Evolutionary conservation across 2,329 filamentous ascomycete species (phyloP).

Genomic region (Penicillium sp.): DNA sequence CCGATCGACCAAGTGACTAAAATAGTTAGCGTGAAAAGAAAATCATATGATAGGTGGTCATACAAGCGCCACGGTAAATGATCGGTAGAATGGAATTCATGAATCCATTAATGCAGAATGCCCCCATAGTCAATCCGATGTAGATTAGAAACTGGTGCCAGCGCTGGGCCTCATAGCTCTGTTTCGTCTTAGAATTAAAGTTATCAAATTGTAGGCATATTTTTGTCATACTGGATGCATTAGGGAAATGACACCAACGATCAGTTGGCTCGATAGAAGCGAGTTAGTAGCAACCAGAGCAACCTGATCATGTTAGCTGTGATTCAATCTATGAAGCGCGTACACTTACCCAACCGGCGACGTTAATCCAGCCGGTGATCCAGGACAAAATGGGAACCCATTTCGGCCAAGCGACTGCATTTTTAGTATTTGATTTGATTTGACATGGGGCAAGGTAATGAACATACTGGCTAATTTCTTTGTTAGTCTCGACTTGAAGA

Average conservation of each 20-base stretch:
- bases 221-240: slow-evolving; percentile 52
- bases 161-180: slow-evolving; percentile 57
- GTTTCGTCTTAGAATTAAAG: background rate
- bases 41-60: background rate
- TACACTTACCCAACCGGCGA: slow-evolving; percentile 65
- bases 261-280: slow-evolving; percentile 68
- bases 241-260: slow-evolving; percentile 67
- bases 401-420: slow-evolving; percentile 58
- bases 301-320: slow-evolving; percentile 33
- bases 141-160: slow-evolving; percentile 79
- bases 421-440: background rate
- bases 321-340: background rate
- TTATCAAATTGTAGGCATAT: background rate
- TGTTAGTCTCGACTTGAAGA: slow-evolving; percentile 10
- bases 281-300: slow-evolving; percentile 70
- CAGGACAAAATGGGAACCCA: slow-evolving; percentile 68
- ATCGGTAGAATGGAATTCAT: slow-evolving; percentile 64
- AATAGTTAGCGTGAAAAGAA: background rate
- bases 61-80: slow-evolving; percentile 67
- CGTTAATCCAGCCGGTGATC: slow-evolving; percentile 71
- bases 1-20: slow-evolving; percentile 68
- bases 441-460: background rate
- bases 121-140: slow-evolving; percentile 63
- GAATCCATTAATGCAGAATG: slow-evolving; percentile 69
- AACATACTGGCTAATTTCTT: slow-evolving; percentile 34